Base-by-base conservation (phyloP, 1,284 basidiomycete species). In the Porodaedalea pini region DNA sequence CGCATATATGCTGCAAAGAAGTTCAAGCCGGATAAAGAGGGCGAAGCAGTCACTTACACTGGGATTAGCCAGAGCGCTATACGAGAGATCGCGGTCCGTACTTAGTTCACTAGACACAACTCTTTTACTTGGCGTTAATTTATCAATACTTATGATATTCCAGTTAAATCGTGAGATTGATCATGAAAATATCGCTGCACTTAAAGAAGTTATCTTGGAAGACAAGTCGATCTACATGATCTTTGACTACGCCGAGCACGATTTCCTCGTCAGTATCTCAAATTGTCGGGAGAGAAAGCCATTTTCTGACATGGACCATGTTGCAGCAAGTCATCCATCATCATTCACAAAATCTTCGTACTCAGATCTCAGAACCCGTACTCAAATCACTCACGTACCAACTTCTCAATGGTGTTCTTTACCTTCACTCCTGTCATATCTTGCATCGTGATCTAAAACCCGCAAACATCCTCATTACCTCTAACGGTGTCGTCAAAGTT, bases 151-250 rank as follows among this genome's bases (percentile, higher is more conserved):
- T 29, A 4, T 41, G 29, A 19, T 43, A 17, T 31, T 36, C 17
- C 11, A 96, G 92, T 78, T 99, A 63, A 98, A 98, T 70, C 82
- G 94, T 52, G 96, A 99, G 68, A 90, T 98, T 54, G 80, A 84
- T 54, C 96, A 99, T 69, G 90, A 92, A 68, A 98, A 99, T 68
- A 78, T 99, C 1, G 92, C 94, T 3, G 83, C 92, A 0, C 79
- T 99, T 32, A 86, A 90, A 62, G 95, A 98, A 70, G 96, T 98
- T 27, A 94, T 99, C 54, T 77, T 99, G 17, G 95, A 99, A 70
- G 96, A 99, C 65, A 98, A 98, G 72, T 92, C 94, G 0, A 97
- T 98, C 59, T 96, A 94, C 70, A 97, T 99, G 92, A 94, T 99
- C 15, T 98, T 99, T 64, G 95, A 98, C 65, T 99, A 97, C 65